phyloP scores from a whole-genome alignment of 2,329 filamentous ascomycete genomes.

The Diplodia sapinea region DNA sequence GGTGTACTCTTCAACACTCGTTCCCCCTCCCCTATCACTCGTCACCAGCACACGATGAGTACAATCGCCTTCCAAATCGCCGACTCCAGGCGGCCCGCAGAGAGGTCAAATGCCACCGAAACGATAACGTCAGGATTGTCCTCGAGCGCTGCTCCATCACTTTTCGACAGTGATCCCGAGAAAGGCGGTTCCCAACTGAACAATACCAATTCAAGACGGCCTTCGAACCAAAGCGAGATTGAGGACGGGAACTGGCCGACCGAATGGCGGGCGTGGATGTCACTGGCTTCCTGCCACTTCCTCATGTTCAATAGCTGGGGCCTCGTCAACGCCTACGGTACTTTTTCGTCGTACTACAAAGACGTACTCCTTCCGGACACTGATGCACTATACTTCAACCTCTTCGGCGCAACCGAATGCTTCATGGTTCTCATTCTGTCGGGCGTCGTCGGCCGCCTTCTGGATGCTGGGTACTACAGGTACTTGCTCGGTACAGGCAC shows the following conservation, averaged over 20 bases:
- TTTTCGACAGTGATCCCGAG: constrained; percentile 6
- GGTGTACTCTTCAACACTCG: background rate
- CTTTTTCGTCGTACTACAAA: constrained; percentile 57
- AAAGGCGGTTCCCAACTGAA: background rate
- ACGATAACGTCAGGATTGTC: background rate
- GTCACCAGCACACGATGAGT: background rate
- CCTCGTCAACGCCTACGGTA: constrained; percentile 57
- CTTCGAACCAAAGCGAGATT: background rate
- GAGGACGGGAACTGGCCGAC: constrained; percentile 48
- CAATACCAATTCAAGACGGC: background rate
- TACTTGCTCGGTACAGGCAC: constrained; percentile 50
- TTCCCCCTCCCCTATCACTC: background rate
- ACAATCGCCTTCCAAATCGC: background rate
- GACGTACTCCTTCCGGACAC: constrained; percentile 50
- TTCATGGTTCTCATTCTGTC: constrained; percentile 55
- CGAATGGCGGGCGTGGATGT: constrained; percentile 53
- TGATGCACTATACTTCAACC: constrained; percentile 52
- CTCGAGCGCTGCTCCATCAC: constrained; percentile 12
- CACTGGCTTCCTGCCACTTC: constrained; percentile 55
- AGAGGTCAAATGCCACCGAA: background rate
- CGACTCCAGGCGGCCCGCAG: background rate
- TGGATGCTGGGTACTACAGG: constrained; percentile 55
- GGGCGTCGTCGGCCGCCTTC: constrained; percentile 53
- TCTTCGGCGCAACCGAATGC: constrained; percentile 57
- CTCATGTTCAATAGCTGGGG: constrained; percentile 60